A percentile compares a stretch with the other conserved stretches of the same genome.
Evolutionary conservation across 768 basidiomycete genomes (phyloP).

Genomic region (Russula lepida): DNA sequence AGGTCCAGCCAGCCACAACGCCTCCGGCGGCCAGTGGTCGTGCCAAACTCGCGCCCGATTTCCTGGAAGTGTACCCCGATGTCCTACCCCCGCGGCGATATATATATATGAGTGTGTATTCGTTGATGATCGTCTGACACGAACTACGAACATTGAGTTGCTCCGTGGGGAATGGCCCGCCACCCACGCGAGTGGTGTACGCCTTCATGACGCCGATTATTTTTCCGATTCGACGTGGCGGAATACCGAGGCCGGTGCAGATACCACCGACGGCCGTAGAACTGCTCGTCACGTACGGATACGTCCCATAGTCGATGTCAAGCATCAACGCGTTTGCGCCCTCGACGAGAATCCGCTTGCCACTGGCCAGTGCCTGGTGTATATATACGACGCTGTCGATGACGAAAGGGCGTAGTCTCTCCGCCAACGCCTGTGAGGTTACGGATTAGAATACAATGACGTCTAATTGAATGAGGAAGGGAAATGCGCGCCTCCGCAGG

Average conservation of each 20-base stretch:
- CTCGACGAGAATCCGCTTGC: conserved; percentile 85
- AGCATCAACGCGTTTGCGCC: conserved; percentile 99
- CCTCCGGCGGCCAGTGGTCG: conserved; percentile 85
- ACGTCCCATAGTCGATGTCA: conserved; percentile 96
- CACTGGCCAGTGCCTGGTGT: conserved; percentile 64
- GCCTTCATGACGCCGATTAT: conserved; percentile 94
- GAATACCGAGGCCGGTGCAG: conserved; percentile 95
- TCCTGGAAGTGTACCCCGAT: conserved; percentile 85
- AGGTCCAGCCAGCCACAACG: conserved; percentile 98
- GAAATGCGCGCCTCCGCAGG: not conserved
- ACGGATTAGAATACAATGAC: not conserved
- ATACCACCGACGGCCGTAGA: conserved; percentile 92
- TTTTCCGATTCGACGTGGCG: conserved; percentile 79
- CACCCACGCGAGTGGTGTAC: conserved; percentile 97
- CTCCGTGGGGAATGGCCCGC: conserved; percentile 96
- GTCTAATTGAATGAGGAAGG: not conserved
- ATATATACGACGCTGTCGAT: conserved; percentile 82
- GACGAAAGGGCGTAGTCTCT: conserved; percentile 79
- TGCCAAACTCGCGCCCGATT: conserved; percentile 86
- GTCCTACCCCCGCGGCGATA: conserved; percentile 41
- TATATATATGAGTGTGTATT: not conserved
- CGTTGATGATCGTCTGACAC: not conserved
- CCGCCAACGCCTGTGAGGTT: conserved; percentile 58
- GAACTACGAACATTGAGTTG: conserved; percentile 67
- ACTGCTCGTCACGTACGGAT: conserved; percentile 95